Percentiles rank a stretch among this genome's conserved stretches.
phyloP scores from a whole-genome alignment of 768 basidiomycete genomes.

The Rhizopogon sp. region DNA sequence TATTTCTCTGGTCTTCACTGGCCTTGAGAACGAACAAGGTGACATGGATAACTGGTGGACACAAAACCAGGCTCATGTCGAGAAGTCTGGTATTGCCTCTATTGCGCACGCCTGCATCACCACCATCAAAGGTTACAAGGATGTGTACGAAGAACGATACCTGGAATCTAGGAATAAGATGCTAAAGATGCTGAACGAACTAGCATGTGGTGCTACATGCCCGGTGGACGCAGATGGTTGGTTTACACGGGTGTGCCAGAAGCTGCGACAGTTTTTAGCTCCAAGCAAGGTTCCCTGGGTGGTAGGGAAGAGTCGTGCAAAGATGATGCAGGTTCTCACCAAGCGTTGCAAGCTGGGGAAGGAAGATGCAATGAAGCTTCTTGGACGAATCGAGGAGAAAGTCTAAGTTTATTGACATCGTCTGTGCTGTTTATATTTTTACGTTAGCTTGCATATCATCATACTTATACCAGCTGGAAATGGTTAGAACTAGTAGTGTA shows the following conservation, averaged over 20 bases:
- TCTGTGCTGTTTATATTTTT: too few relatives aligned
- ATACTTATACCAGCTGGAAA: too few relatives aligned
- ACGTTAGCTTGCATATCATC: too few relatives aligned
- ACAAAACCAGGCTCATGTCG: conserved; percentile 18
- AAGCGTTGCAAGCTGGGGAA: conserved; percentile 24
- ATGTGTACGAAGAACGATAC: conserved; percentile 7
- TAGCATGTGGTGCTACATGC: neutral
- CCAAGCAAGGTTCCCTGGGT: neutral
- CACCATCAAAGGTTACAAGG: conserved; percentile 10
- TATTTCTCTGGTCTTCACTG: conserved; percentile 27
- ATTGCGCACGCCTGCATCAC: conserved; percentile 27
- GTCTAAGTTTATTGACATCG: too few relatives aligned
- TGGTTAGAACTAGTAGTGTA: too few relatives aligned
- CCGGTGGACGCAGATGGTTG: neutral
- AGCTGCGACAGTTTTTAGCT: neutral
- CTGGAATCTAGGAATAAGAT: conserved; percentile 15
- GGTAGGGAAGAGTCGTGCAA: neutral
- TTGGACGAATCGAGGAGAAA: conserved; percentile 9
- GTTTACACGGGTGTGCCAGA: neutral
- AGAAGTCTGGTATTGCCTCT: conserved; percentile 14
- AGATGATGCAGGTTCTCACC: conserved; percentile 5
- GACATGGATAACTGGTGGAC: conserved; percentile 33
- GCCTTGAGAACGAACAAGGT: conserved; percentile 28
- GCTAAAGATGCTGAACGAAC: conserved; percentile 13
- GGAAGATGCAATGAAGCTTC: conserved; percentile 16